A percentile compares a stretch with the other conserved stretches of the same genome.
These are phyloP conservation scores for Cryptococcus sp. DNA, from an alignment of 1,284 basidiomycete genomes.

Conservation along the genomic window DNA sequence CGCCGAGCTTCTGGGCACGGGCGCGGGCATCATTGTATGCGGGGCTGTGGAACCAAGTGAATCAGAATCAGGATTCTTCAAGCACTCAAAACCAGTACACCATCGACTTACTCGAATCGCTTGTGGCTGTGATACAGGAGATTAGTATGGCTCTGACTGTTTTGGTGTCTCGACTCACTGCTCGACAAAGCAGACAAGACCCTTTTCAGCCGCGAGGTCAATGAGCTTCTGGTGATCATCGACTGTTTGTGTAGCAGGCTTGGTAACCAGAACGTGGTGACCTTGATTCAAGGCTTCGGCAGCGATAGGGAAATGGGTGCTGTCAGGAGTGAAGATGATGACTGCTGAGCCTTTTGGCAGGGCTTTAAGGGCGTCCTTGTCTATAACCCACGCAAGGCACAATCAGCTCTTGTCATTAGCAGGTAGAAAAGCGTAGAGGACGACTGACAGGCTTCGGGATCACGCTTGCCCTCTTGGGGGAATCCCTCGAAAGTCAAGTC, in stretches of 20 bases:
- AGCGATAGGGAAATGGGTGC: constrained; percentile 81
- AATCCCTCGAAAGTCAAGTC: constrained; percentile 75
- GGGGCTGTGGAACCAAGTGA: constrained; percentile 53
- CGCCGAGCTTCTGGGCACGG: constrained; percentile 72
- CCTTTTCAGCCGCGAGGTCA: constrained; percentile 69
- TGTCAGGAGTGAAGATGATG: constrained; percentile 61
- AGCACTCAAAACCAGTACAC: neutral
- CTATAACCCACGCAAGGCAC: constrained; percentile 53
- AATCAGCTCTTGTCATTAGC: neutral
- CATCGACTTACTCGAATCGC: constrained; percentile 62
- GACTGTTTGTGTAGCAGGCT: constrained; percentile 85
- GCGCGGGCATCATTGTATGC: constrained; percentile 84
- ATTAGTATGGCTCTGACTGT: constrained; percentile 11
- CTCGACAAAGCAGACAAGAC: constrained; percentile 86
- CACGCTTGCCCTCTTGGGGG: constrained; percentile 67
- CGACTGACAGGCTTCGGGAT: constrained; percentile 76
- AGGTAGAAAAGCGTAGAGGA: neutral
- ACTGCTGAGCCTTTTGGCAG: constrained; percentile 80
- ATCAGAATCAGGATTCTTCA: constrained; percentile 1
- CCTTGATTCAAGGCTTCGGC: constrained; percentile 79
- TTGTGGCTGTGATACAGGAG: constrained; percentile 55
- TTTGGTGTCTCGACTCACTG: constrained; percentile 54
- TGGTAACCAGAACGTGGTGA: constrained; percentile 86
- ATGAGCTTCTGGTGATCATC: constrained; percentile 78
- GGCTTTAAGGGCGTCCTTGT: constrained; percentile 80